Evolutionary conservation across 2,329 filamentous ascomycete species (phyloP), one percentile per base, ranked within the genome.

Genomic region (Hymenotorrendiella dingleyae): DNA sequence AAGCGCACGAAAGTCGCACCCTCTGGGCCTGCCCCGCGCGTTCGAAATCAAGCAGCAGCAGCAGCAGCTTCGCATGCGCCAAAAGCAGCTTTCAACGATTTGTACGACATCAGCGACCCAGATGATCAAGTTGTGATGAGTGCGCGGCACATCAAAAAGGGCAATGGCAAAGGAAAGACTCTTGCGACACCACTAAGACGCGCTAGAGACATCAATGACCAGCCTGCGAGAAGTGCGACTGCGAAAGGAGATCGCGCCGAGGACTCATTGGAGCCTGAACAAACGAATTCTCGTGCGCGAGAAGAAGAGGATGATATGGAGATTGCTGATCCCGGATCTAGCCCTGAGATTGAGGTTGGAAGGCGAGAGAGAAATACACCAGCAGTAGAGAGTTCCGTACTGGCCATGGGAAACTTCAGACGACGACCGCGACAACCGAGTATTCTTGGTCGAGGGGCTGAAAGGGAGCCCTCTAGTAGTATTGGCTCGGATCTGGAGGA

Each of bases 381-480:
- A 10, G 52, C 40, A 4, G 23, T 54, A 11, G 57, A 54, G n/a
- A 54, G 67, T 52, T 67, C 65, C 5, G 57, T 61, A 4, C 58
- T 68, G 50, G 79, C 73, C 35, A 52, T 58, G 44, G 76, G 75
- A 17, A 63, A 70, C 4, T 82, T 83, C 59, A 72, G 67, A 57
- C 67, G 78, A 40, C 69, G 78, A 30, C 66, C 69, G n/a, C 68
- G 78, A 32, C 76, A 83, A 43, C 48, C 48, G 21, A 61, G 56
- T 36, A 59, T 58, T 41, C 47, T 58, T 19, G 57, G 57, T 12
- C 51, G 46, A 14, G 42, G 48, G 23, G 26, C 42, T 41, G 45
- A 33, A 26, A 47, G 48, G 34, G 52, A 47, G 28, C 56, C 54
- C 34, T 62, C 58, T 20, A 61, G 58, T 40, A 61, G 58, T 49